A percentile compares a stretch with the other conserved stretches of the same genome.
These are phyloP conservation scores for Chrysosporium queenslandicum DNA, from an alignment of 2,329 filamentous ascomycete genomes.

Conservation along the genomic window DNA sequence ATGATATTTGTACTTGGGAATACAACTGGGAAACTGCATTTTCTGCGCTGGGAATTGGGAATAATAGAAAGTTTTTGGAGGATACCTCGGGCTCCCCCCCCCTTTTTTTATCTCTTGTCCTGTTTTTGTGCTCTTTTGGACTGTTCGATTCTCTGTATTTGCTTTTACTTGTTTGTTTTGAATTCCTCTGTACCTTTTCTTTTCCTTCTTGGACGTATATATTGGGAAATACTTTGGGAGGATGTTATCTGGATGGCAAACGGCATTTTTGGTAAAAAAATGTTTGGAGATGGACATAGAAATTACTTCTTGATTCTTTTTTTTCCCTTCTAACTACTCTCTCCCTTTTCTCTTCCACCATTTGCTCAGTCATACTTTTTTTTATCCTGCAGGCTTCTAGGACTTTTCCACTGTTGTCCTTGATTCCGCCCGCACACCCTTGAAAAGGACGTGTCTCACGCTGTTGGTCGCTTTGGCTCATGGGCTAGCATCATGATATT, in stretches of 20 bases:
- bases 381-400: too few relatives aligned
- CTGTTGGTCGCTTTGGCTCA: too few relatives aligned
- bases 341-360: neutral
- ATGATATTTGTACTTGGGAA: neutral
- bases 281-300: neutral
- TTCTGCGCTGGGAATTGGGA: neutral
- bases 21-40: neutral
- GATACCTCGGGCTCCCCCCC: neutral
- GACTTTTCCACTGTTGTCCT: too few relatives aligned
- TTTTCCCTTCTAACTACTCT: neutral
- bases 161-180: constrained; percentile 5
- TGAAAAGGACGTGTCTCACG: too few relatives aligned
- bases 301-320: neutral
- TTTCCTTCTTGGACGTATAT: constrained; percentile 14
- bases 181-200: constrained; percentile 2
- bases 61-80: constrained; percentile 7
- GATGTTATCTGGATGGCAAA: neutral
- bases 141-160: neutral
- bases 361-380: neutral
- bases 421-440: too few relatives aligned
- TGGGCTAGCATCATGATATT: too few relatives aligned
- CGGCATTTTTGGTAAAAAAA: neutral
- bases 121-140: neutral
- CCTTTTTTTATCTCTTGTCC: too few relatives aligned
- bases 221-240: neutral